phyloP scores from a whole-genome alignment of 2,329 filamentous ascomycete species.

The Fusarium luffae region DNA sequence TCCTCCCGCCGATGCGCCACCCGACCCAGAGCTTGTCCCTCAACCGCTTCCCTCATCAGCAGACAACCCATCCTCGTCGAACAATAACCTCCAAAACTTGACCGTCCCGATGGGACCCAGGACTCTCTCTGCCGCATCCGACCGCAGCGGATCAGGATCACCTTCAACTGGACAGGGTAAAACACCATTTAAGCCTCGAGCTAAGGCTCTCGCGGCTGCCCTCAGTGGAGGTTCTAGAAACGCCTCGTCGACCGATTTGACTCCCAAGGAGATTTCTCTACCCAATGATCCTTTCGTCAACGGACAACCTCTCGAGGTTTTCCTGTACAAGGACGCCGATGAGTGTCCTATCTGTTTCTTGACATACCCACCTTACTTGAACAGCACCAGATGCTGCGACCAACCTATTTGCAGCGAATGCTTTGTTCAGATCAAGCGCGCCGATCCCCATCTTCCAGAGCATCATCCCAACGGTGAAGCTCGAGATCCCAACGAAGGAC shows the following conservation, averaged over 20 bases:
- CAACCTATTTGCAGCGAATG: conserved; percentile 98
- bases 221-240: conserved; percentile 80
- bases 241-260: conserved; percentile 75
- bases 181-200: conserved; percentile 78
- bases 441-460: conserved; percentile 90
- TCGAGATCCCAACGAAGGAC: conserved; percentile 51
- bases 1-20: conserved; percentile 84
- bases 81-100: conserved; percentile 73
- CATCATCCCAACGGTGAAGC: conserved; percentile 67
- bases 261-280: conserved; percentile 80
- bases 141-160: conserved; percentile 67
- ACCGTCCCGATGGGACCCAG: conserved; percentile 83
- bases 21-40: conserved; percentile 71
- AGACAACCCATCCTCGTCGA: conserved; percentile 60
- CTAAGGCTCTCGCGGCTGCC: conserved; percentile 88
- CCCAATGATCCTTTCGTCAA: conserved; percentile 90
- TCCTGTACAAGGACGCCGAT: conserved; percentile 87
- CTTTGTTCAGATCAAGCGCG: conserved; percentile 97
- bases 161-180: conserved; percentile 55
- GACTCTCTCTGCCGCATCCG: conserved; percentile 82
- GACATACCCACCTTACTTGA: conserved; percentile 93
- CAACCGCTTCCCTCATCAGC: conserved; percentile 57
- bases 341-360: conserved; percentile 98
- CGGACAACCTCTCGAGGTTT: conserved; percentile 92
- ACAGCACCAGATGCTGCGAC: conserved; percentile 93